Evolutionary conservation across 139 green algal species (phyloP), one percentile per base, ranked within the genome.

Genomic region (Coelastrella sp.): DNA sequence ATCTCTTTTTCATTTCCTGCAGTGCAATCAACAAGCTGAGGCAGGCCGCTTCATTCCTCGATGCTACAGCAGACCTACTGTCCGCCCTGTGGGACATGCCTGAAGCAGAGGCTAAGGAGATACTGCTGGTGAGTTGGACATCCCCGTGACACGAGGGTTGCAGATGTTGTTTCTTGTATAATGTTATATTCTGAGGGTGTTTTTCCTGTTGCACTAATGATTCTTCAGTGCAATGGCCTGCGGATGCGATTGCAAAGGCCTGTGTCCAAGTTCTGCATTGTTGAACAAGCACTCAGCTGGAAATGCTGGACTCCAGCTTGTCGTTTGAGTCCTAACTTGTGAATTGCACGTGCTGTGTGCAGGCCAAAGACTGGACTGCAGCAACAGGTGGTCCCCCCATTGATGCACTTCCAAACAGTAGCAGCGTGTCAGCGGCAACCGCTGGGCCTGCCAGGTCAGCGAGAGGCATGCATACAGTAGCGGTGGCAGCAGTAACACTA

Each of bases 401-500:
- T 65, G 14, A 10, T 23, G 80, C 80, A 74, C 32, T 47, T 47
- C 32, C 32, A 47, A 47, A 47, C 32, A 47, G 32, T 47, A 47
- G 32, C 32, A 47, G 32, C 32, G 32, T 47, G 32, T 19, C 81
- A 77, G 68, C 68, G 71, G 68, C 83, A 71, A 47, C 11, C n/a
- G 83, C 58, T 2, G 65, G 54, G 78, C 47, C 3, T 16, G 22
- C 5, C 60, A 57, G 65, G 65, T 88, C 68, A 32, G 83, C 66
- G 17, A 66, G 83, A 16, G 66, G 17, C 3, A 20, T 58, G 66
- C 68, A 66, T 7, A 32, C 19, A 6, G 83, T 88, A 32, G 58
- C 83, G 23, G 83, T 80, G 10, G 83, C 83, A 23, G 65, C 66
- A 22, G 66, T 71, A 54, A 80, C 54, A 14, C 83, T 88, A 8